Percentiles rank a stretch among this genome's conserved stretches.
These are phyloP conservation scores for Marasmius oreades DNA, from an alignment of 1,284 basidiomycete species.

Conservation along the genomic window DNA sequence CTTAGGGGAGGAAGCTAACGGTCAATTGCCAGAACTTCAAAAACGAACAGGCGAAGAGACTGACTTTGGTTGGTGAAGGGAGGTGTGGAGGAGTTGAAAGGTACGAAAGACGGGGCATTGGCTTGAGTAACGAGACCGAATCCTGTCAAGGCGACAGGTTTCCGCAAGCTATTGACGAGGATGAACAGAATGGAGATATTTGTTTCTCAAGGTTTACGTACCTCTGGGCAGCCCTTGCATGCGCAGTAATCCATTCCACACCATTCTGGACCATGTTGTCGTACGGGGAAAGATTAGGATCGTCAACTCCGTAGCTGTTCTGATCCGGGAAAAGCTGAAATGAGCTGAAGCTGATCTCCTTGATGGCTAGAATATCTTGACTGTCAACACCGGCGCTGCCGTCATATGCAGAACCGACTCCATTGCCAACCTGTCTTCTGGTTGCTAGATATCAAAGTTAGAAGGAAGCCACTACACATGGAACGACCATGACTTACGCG, in stretches of 20 bases:
- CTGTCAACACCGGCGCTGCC: slow-evolving; percentile 64
- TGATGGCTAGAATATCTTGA: slow-evolving; percentile 58
- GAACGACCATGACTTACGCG: slow-evolving; percentile 35
- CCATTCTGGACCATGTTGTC: slow-evolving; percentile 50
- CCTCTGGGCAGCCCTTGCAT: slow-evolving; percentile 41
- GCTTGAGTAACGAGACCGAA: slow-evolving; percentile 62
- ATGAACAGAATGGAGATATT: neutral
- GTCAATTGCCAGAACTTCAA: neutral
- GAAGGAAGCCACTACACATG: slow-evolving; percentile 1
- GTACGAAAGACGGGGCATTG: slow-evolving; percentile 50
- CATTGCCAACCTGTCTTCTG: slow-evolving; percentile 39
- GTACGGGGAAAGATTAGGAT: slow-evolving; percentile 45
- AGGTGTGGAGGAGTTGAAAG: slow-evolving; percentile 51
- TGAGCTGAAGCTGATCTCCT: slow-evolving; percentile 50
- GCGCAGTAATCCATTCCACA: slow-evolving; percentile 49
- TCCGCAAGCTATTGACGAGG: slow-evolving; percentile 33
- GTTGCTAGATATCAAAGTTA: slow-evolving; percentile 29
- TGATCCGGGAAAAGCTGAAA: slow-evolving; percentile 71
- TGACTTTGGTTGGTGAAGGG: slow-evolving; percentile 28
- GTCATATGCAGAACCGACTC: slow-evolving; percentile 48
- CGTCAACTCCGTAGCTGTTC: slow-evolving; percentile 42
- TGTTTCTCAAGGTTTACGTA: slow-evolving; percentile 26
- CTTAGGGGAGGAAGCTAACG: neutral
- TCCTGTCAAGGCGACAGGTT: slow-evolving; percentile 50
- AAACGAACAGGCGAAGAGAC: neutral